Evolutionary conservation across 306 rosid genomes (phyloP), one percentile per base, ranked within the genome.

Genomic region (Potentilla sterilis): DNA sequence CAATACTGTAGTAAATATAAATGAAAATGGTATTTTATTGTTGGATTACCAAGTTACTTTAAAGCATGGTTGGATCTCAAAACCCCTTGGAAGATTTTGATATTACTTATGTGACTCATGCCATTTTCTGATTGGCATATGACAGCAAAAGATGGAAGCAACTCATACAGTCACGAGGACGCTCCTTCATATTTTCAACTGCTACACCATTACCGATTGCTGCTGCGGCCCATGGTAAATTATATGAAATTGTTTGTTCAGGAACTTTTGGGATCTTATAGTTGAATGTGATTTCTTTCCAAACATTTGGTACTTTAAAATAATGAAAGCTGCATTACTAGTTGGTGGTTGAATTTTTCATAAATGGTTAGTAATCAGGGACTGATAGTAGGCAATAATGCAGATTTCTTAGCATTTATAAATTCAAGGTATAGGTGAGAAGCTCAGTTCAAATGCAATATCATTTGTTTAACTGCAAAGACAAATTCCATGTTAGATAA

Each of bases 91-190:
- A 51, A 72, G 38, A 32, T 21, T 15, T 41, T 21, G 19, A 46
- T 15, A 28, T 54, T 67, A 75, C 67, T 40, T 76, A 21, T 57
- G 63, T 9, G 15, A 22, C 63, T 57, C 28, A 49, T 72, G 2
- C 21, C 74, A 47, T 79, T 78, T 41, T 84, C 34, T 85, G 77
- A 55, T 69, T 77, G 55, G 42, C 76, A 63, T 76, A 70, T 70
- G 34, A 78, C 88, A 92, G 98, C 87, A 92, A 86, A 85, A 87
- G 70, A 42, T 95, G 97, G 98, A 95, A 95, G 87, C 79, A 87
- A 79, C 83, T 94, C 78, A 83, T 94, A 85, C 98, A 87, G 75
- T 95, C 97, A 81, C 90, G 96, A 84, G 98, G 98, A 58, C 96
- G 97, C 49, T 83, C 98, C 42, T 92, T 95, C 74, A 90, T 95